Percentiles rank a stretch among this genome's conserved stretches.
These are phyloP conservation scores for Starmerella geochares DNA, from an alignment of 805 yeast species.

Conservation along the genomic window DNA sequence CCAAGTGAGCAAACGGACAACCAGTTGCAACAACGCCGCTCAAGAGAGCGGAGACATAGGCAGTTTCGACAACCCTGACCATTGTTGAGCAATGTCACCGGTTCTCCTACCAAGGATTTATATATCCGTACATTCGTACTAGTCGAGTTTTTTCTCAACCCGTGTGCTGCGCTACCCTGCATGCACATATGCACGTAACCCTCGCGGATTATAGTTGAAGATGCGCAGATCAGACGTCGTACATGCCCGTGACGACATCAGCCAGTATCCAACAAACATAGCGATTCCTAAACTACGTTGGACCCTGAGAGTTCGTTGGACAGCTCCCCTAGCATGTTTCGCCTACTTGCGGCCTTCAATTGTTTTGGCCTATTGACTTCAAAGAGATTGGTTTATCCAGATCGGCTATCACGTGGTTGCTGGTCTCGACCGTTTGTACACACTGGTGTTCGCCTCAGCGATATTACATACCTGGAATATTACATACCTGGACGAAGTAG, in stretches of 20 bases:
- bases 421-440: conserved; percentile 4
- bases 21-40: not conserved
- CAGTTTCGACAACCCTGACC: not conserved
- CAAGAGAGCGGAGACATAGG: not conserved
- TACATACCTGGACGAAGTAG: not conserved
- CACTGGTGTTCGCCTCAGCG: not conserved
- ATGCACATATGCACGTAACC: conserved; percentile 4
- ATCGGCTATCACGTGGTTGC: not conserved
- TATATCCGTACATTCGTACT: not conserved
- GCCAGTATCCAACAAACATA: too few species aligned
- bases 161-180: not conserved
- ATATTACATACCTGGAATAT: not conserved
- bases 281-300: too few species aligned
- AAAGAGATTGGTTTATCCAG: not conserved
- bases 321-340: too few species aligned
- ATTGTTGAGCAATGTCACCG: not conserved
- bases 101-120: not conserved
- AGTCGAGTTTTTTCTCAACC: not conserved
- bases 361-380: too few species aligned
- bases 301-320: too few species aligned
- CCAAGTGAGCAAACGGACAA: conserved; percentile 1
- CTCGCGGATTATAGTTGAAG: too few species aligned
- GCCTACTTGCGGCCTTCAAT: too few species aligned
- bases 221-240: too few species aligned
- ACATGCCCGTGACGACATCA: too few species aligned